Evolutionary conservation across 2,329 filamentous ascomycete genomes (phyloP), one percentile per base, ranked within the genome.

Genomic region (Hymenoscyphus linearis): DNA sequence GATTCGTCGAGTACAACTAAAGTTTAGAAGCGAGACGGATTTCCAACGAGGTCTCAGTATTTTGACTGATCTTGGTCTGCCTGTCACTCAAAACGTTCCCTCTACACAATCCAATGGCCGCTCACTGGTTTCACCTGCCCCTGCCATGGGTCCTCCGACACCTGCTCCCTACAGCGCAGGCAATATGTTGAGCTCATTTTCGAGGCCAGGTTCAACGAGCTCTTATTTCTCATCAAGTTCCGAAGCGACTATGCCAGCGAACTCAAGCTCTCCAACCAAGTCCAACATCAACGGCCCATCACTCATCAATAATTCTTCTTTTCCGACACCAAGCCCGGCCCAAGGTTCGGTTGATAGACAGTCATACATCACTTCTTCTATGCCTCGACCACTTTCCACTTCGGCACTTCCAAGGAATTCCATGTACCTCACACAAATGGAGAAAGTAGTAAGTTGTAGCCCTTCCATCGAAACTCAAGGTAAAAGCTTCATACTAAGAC

Each of bases 1-100:
- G 78, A 62, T 77, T 34, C 73, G 76, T 44, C 74, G 78, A 52
- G 69, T 78, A 44, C 78, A 81, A 63, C 62, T 80, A 25, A 78
- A 73, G 58, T 79, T 80, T 62, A 66, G 62, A 16, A 74, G 71
- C 4, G 67, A 73, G 10, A 57, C 66, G 27, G 77, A 78, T 58
- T 79, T 72, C 53, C 47, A 56, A 12, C 65, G 58, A 57, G 64
- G 63, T 37, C 14, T 67, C 16, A 73, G 60, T 64, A 61, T 62
- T 69, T 67, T 60, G 65, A 73, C 61, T 66, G 67, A 58, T 65
- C 72, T 69, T 66, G 79, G 60, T 59, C 61, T 74, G 73, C 55
- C 71, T 40, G 53, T 74, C 73, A 67, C 60, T 18, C 59, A 67
- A 25, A 65, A 55, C 50, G 54, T 57, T 18, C n/a, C 60, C 36